A percentile compares a stretch with the other conserved stretches of the same genome.
These are phyloP conservation scores for Torulaspora pretoriensis DNA, from an alignment of 1,139 yeast species.

Conservation along the genomic window DNA sequence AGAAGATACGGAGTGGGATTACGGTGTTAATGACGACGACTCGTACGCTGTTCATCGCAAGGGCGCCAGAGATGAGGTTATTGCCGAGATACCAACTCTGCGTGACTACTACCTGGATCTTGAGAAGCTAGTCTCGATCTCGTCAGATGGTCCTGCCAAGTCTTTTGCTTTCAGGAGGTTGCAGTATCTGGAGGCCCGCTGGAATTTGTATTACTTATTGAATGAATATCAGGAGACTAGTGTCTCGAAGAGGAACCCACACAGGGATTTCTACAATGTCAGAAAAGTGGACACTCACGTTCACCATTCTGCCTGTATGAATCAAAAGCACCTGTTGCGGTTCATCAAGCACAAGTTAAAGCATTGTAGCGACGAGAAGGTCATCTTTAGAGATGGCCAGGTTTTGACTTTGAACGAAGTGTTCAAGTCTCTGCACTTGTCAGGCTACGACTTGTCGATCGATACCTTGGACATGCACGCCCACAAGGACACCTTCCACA, in stretches of 20 bases:
- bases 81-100: conserved; percentile 69
- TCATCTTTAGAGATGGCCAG: conserved; percentile 88
- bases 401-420: conserved; percentile 83
- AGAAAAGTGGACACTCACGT: conserved; percentile 98
- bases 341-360: conserved; percentile 88
- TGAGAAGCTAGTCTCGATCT: conserved; percentile 61
- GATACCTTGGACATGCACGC: conserved; percentile 99
- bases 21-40: conserved; percentile 54
- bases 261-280: conserved; percentile 95
- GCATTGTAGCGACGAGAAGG: conserved; percentile 79
- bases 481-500: conserved; percentile 94
- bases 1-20: conserved; percentile 46
- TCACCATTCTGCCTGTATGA: conserved; percentile 99
- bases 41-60: conserved; percentile 59
- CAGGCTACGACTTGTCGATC: conserved; percentile 91
- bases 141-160: conserved; percentile 96
- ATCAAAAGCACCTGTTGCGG: conserved; percentile 90
- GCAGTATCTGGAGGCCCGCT: conserved; percentile 91
- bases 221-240: conserved; percentile 92
- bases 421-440: conserved; percentile 79
- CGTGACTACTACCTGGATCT: conserved; percentile 81
- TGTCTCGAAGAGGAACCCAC: conserved; percentile 81
- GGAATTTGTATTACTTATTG: conserved; percentile 83
- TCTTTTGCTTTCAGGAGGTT: conserved; percentile 92
- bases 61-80: conserved; percentile 35